Base-by-base conservation (phyloP, 2,329 filamentous ascomycete genomes). In the Epichloe gansuensis region DNA sequence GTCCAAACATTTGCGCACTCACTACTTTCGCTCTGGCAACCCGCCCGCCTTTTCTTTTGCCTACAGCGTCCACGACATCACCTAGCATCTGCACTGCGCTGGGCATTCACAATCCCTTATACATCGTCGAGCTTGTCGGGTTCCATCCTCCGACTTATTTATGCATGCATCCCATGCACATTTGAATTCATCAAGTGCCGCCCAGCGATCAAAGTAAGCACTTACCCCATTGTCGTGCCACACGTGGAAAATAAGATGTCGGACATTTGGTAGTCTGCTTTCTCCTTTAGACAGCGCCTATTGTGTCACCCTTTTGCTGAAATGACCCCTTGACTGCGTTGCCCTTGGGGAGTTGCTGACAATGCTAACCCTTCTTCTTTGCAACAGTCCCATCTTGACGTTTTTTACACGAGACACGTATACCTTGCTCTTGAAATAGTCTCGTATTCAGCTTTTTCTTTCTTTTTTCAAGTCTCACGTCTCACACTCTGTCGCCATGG, bases 401-500 rank as follows among this genome's bases (percentile, higher is more conserved):
- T 37, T 5, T n/a, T 28, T 12, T 12, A 28, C 34, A 28, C 21
- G 46, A 12, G 41, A 1, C 46, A 48, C 35, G n/a, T 21, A 13
- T 6, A 23, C 9, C 5, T 46, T 13, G 13, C 38, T 28, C 35
- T 44, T 28, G 15, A 43, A 39, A 13, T 34, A 38, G 43, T 23
- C 7, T 17, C 8, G 12, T 21, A 38, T 42, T 60, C 58, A 65
- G 53, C 46, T 11, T 35, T 41, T 28, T 17, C 2, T 21, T 21
- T 21, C 2, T 21, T 21, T 21, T 21, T 4, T 13, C 38, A 21
- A 21, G 8, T 5, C 23, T 17, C 41, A 15, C 35, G 17, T 11
- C 17, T 23, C 28, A 11, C 23, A 21, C 28, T 28, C 17, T 21
- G 17, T 41, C 49, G 52, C 49, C n/a, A 69, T 69, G 67, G 62